Evolutionary conservation across 352 stramenopile genomes (phyloP), one percentile per base, ranked within the genome.

Genomic region (Pythium aristosporum): DNA sequence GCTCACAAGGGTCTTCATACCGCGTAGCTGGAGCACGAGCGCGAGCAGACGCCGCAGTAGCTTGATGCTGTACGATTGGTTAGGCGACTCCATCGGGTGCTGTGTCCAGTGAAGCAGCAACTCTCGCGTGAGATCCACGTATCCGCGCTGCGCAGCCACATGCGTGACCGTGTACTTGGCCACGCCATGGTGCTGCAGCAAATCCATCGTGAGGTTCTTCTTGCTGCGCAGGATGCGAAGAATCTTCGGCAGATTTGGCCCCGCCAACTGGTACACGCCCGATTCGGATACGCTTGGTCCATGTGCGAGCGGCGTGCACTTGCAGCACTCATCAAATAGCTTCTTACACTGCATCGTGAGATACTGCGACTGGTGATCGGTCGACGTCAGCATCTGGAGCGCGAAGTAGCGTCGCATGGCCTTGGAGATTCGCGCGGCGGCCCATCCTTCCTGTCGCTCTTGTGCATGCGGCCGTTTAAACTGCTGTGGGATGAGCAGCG

Each of bases 311-410:
- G 79, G 80, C 1, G 64, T 74, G 37, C 82, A 91, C 62, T 83
- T 80, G 58, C 82, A 87, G 59, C 85, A 93, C 60, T 93, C 82
- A 9, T 91, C 79, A 54, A 88, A 93, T 3, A 93, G 69, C 23
- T 77, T 76, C 55, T 89, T 92, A 64, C 75, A 86, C 59, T 89
- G 82, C 42, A 71, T 58, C 5, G 63, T 67, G 0, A 89, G 68
- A 53, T 87, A 76, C n/a, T 86, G 62, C 11, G 80, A 72, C 32
- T 76, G 61, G 15, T 69, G 61, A 16, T 68, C 82, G 20, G 79
- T 58, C 49, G 63, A 39, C n/a, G 72, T 57, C 11, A 88, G 47
- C 15, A 77, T 52, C 16, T 86, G 72, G 52, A 88, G 73, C 34
- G 72, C 68, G 44, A 83, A 78, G 47, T 89, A 86, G 44, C 69